These are phyloP conservation scores for Acanthamoeba lenticulata DNA, from an alignment of 208 protist species.

Conservation along the genomic window DNA sequence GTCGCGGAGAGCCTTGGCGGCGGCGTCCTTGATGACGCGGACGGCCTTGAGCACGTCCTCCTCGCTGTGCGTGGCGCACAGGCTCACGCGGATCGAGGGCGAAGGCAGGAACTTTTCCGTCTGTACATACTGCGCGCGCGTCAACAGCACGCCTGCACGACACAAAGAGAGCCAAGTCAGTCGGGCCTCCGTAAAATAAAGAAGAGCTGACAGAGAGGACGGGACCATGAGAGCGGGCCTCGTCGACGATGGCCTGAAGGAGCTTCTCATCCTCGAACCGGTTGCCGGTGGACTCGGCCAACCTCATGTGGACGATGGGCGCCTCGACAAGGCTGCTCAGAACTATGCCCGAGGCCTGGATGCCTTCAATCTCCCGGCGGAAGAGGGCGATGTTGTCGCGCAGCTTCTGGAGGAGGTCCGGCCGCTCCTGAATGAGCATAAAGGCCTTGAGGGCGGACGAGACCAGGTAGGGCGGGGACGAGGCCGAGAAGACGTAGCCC, in stretches of 20 bases:
- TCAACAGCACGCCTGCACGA: conserved; percentile 66
- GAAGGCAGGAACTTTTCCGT: conserved; percentile 71
- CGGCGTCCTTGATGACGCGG: conserved; percentile 65
- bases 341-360: background rate
- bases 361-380: conserved; percentile 40
- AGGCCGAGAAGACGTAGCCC: conserved; percentile 98
- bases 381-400: conserved; percentile 58
- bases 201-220: background rate
- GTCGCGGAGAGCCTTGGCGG: conserved; percentile 47
- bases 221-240: background rate
- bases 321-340: background rate
- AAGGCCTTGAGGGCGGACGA: conserved; percentile 89
- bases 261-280: conserved; percentile 67
- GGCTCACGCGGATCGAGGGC: conserved; percentile 75
- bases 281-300: background rate
- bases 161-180: background rate
- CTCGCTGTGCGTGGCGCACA: conserved; percentile 26
- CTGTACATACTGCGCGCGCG: conserved; percentile 74
- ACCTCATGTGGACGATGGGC: conserved; percentile 5
- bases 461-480: conserved; percentile 95
- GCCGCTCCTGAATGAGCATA: conserved; percentile 84
- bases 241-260: conserved; percentile 72
- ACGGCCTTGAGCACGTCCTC: conserved; percentile 55
- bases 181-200: background rate
- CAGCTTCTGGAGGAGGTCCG: conserved; percentile 57